phyloP scores from a whole-genome alignment of 2,329 filamentous ascomycete genomes.

The Penicillium sp. region DNA sequence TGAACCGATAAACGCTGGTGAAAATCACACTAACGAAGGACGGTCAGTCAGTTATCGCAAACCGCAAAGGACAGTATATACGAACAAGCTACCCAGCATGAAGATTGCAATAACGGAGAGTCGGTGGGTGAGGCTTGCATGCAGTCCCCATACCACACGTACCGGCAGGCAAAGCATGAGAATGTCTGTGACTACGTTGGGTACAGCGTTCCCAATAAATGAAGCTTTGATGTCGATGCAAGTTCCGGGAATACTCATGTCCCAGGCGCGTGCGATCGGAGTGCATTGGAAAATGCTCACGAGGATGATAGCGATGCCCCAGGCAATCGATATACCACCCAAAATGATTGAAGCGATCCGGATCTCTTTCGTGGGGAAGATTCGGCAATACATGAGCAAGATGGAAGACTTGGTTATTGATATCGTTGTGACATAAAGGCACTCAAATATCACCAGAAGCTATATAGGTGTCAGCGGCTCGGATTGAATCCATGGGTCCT shows the following conservation, averaged over 20 bases:
- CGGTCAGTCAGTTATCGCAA: neutral
- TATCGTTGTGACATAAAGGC: constrained; percentile 43
- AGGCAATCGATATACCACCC: constrained; percentile 47
- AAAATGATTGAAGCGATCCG: constrained; percentile 45
- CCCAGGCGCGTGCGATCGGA: constrained; percentile 53
- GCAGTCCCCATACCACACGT: constrained; percentile 26
- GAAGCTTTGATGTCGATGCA: constrained; percentile 53
- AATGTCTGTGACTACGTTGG: constrained; percentile 33
- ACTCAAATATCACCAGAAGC: constrained; percentile 48
- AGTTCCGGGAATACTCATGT: constrained; percentile 44
- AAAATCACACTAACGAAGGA: constrained; percentile 42
- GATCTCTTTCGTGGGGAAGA: constrained; percentile 50
- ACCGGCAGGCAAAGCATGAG: constrained; percentile 28
- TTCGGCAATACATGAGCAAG: constrained; percentile 55
- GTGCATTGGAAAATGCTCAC: constrained; percentile 55
- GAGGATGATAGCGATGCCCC: constrained; percentile 51
- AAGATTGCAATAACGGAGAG: constrained; percentile 14
- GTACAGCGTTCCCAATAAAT: constrained; percentile 52
- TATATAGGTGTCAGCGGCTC: constrained; percentile 20
- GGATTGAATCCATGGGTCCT: neutral
- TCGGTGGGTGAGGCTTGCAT: constrained; percentile 21
- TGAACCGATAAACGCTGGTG: constrained; percentile 51
- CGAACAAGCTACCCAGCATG: constrained; percentile 18
- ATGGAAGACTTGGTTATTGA: constrained; percentile 53
- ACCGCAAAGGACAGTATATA: neutral